phyloP scores from a whole-genome alignment of 129 eudicot species.

The Scalesia atractyloides region DNA sequence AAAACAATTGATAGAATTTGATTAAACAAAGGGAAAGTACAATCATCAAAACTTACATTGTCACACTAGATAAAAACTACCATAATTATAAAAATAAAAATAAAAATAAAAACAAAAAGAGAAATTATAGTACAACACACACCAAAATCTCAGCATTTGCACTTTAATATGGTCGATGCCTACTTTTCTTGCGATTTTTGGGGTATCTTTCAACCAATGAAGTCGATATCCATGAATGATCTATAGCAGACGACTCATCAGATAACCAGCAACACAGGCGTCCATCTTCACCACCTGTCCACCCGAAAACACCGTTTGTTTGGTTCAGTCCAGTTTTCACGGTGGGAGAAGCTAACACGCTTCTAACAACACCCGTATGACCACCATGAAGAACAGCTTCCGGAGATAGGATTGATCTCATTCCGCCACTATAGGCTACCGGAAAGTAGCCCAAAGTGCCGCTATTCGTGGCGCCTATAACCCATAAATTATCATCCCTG shows the following conservation, averaged over 20 bases:
- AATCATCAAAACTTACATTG: conserved; percentile 18
- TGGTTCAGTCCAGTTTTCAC: conserved; percentile 36
- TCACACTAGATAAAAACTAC: neutral
- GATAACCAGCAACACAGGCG: conserved; percentile 91
- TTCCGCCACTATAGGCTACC: conserved; percentile 44
- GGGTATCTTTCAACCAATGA: conserved; percentile 53
- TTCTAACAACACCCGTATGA: conserved; percentile 77
- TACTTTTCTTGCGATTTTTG: conserved; percentile 44
- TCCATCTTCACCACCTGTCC: conserved; percentile 99
- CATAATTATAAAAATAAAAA: neutral
- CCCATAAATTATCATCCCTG: conserved; percentile 70
- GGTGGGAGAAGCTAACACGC: conserved; percentile 57
- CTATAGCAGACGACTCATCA: conserved; percentile 49
- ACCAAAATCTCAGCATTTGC: conserved; percentile 8
- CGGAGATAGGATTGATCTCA: conserved; percentile 53
- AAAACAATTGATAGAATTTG: neutral
- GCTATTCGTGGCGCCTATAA: conserved; percentile 81
- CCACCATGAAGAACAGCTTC: conserved; percentile 95
- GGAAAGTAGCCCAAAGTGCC: conserved; percentile 96
- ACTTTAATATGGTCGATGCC: conserved; percentile 78
- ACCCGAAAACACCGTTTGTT: conserved; percentile 69
- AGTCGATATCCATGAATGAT: conserved; percentile 70
- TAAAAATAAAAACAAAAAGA: neutral
- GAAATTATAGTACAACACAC: conserved; percentile 32
- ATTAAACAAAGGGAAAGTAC: neutral